Conservation (phyloP, 768 basidiomycete genomes). For the Exidia glandulosa region DNA sequence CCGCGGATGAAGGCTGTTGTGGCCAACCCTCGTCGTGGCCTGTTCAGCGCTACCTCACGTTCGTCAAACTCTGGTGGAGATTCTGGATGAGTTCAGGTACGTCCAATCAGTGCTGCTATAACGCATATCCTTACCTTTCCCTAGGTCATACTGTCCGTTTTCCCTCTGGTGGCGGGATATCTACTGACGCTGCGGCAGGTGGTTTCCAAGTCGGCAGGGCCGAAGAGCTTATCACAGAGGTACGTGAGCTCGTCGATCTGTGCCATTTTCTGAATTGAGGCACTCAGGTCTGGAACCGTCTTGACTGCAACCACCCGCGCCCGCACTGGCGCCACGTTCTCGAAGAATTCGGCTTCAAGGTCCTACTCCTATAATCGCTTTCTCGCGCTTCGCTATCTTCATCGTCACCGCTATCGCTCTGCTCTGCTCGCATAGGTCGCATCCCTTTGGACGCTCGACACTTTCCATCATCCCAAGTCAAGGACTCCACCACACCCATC, state of each 20-base stretch:
- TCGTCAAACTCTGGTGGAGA: background rate
- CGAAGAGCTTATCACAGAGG: background rate
- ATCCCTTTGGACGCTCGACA: no score
- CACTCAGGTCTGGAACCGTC: background rate
- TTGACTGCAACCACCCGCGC: background rate
- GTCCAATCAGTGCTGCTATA: background rate
- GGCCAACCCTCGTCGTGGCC: conserved; percentile 1
- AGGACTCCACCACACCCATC: background rate
- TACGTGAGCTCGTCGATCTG: background rate
- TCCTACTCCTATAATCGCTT: background rate
- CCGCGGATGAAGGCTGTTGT: background rate
- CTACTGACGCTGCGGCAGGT: no score
- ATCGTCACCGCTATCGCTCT: background rate
- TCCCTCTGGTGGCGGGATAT: background rate
- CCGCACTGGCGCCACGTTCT: background rate
- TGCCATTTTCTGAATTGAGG: background rate
- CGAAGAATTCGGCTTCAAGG: background rate
- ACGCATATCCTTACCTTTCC: background rate
- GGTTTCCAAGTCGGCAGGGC: background rate
- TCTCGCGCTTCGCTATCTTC: background rate
- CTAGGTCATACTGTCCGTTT: background rate
- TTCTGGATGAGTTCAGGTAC: background rate
- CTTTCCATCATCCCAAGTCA: no score
- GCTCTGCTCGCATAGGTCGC: no score
- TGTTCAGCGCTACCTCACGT: background rate